Conservation (phyloP, 495 filamentous ascomycete genomes). For the Corynascus novoguineensis region DNA sequence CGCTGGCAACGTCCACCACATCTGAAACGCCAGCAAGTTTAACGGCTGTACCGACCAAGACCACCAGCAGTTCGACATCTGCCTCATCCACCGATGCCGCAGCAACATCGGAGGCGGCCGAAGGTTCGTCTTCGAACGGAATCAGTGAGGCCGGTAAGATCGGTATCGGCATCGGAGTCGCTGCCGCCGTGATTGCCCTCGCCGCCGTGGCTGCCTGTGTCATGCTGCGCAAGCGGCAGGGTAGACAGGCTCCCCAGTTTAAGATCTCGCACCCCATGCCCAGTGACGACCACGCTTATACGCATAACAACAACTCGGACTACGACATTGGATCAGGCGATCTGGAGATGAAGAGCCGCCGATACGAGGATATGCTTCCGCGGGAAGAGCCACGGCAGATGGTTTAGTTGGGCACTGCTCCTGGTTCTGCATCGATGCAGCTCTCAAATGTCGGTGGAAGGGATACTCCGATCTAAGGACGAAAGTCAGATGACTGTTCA, state of each 20-base stretch:
- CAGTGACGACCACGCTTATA: constrained; percentile 32
- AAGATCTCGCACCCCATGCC: constrained; percentile 43
- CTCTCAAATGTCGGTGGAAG: not conserved
- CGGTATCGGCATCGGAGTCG: constrained; percentile 41
- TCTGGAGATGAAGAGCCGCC: constrained; percentile 37
- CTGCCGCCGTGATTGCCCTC: constrained; percentile 30
- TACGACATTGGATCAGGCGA: constrained; percentile 29
- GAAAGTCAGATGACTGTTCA: not conserved
- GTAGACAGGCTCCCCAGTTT: constrained; percentile 17
- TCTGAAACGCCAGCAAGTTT: not conserved
- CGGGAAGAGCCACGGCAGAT: constrained; percentile 38
- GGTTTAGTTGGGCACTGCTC: constrained; percentile 30
- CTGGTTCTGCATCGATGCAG: not conserved
- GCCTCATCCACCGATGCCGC: constrained; percentile 2
- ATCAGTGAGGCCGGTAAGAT: constrained; percentile 36
- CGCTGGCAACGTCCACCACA: not conserved
- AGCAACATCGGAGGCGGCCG: constrained; percentile 16
- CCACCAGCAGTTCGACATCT: constrained; percentile 9
- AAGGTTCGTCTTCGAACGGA: constrained; percentile 16
- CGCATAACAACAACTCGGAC: constrained; percentile 24
- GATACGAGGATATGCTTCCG: constrained; percentile 46
- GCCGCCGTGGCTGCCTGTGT: constrained; percentile 26
- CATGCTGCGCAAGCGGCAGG: constrained; percentile 30
- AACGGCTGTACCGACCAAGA: constrained; percentile 1
- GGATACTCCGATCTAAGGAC: not conserved